Percentiles rank a stretch among this genome's conserved stretches.
Evolutionary conservation across 176 grass and related monocot genomes (phyloP).

Genomic region (Oryza brachyantha): DNA sequence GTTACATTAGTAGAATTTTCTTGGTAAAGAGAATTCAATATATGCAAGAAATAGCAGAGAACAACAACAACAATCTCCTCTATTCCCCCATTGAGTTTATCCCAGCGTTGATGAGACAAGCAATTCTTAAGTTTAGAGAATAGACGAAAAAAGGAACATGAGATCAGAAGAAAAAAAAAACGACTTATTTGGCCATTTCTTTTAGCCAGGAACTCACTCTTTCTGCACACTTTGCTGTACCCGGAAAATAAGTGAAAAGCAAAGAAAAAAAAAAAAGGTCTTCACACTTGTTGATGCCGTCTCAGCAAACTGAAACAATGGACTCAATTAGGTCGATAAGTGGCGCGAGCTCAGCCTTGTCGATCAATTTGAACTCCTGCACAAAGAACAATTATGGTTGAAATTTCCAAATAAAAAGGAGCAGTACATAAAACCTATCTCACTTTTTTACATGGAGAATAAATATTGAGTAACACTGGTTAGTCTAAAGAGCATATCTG

Average conservation of each 20-base stretch:
- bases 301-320: conserved; percentile 66
- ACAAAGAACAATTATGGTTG: not conserved
- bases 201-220: not conserved
- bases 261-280: not conserved
- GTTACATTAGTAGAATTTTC: too few relatives aligned
- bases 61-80: not conserved
- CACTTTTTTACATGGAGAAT: not conserved
- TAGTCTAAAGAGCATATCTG: not conserved
- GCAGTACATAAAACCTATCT: not conserved
- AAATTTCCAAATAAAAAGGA: not conserved
- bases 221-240: not conserved
- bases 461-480: not conserved
- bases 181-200: not conserved
- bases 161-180: not conserved
- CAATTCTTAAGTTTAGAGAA: not conserved
- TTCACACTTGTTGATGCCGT: not conserved
- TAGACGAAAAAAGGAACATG: not conserved
- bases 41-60: not conserved
- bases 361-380: conserved; percentile 92
- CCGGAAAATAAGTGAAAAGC: not conserved
- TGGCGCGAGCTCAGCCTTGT: conserved; percentile 83
- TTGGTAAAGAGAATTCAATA: too few relatives aligned
- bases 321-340: conserved; percentile 93
- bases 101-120: not conserved
- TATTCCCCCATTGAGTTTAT: not conserved